A percentile compares a stretch with the other conserved stretches of the same genome.
These are phyloP conservation scores for Solanum sitiens DNA, from an alignment of 257 asterid species.

Conservation along the genomic window DNA sequence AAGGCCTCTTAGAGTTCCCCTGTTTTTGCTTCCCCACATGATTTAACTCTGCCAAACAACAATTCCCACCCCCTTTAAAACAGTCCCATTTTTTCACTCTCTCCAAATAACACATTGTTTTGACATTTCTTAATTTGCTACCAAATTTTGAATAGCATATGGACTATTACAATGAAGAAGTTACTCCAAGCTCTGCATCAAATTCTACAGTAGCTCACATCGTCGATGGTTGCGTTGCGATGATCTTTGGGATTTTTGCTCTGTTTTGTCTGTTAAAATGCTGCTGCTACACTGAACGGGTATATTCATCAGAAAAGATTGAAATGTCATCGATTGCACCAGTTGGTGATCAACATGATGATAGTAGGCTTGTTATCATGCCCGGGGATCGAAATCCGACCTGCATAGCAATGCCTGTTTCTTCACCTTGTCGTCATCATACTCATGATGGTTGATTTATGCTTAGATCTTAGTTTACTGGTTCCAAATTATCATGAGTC, in stretches of 20 bases:
- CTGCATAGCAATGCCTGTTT: slow-evolving; percentile 5
- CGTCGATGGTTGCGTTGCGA: neutral
- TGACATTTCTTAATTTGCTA: neutral
- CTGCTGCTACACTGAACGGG: slow-evolving; percentile 3
- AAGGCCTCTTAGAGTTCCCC: neutral
- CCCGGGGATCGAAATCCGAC: slow-evolving; percentile 14
- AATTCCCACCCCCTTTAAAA: neutral
- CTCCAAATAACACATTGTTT: neutral
- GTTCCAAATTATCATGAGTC: neutral
- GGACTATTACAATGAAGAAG: neutral
- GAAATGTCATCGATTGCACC: neutral
- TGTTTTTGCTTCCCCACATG: neutral
- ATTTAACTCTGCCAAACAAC: neutral
- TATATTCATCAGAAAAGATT: neutral
- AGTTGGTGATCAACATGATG: neutral
- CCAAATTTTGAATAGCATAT: neutral
- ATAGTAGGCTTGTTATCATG: slow-evolving; percentile 9
- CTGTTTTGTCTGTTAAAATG: neutral
- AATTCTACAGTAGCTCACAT: neutral
- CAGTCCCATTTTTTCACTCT: neutral
- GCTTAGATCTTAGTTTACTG: neutral
- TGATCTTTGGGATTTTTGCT: slow-evolving; percentile 1
- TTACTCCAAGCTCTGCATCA: neutral
- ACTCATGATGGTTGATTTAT: neutral
- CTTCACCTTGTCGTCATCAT: neutral